phyloP scores from a whole-genome alignment of 192 early-diverging fungal genomes.

The Neocallimastix lanati region DNA sequence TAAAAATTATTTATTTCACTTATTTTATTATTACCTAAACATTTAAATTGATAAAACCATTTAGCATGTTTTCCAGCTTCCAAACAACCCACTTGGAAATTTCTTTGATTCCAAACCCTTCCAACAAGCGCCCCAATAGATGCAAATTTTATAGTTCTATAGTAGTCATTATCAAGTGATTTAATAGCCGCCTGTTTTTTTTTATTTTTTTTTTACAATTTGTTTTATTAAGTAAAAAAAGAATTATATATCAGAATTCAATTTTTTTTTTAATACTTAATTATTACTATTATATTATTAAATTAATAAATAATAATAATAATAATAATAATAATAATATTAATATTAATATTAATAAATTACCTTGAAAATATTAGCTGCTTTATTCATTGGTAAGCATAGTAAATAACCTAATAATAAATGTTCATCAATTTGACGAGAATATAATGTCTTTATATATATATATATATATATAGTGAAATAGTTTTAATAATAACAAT shows the following conservation, averaged over 20 bases:
- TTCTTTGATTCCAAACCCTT: slow-evolving; percentile 43
- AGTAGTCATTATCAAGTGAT: slow-evolving; percentile 16
- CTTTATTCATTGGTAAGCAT: slow-evolving; percentile 9
- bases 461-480: no score
- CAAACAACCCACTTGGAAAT: slow-evolving; percentile 34
- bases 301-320: no score
- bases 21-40: slow-evolving; percentile 29
- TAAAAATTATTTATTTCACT: no score
- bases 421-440: slow-evolving; percentile 16
- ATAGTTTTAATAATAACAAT: no score
- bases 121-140: slow-evolving; percentile 33
- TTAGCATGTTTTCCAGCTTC: slow-evolving; percentile 34
- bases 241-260: no score
- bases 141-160: slow-evolving; percentile 21
- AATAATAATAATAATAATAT: no score
- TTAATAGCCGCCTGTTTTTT: slow-evolving; percentile 13
- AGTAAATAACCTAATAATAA: slow-evolving; percentile 19
- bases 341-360: no score
- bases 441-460: slow-evolving; percentile 17
- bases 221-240: no score
- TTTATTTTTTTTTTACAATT: no score
- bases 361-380: not conserved
- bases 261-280: no score
- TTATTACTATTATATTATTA: no score
- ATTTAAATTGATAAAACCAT: slow-evolving; percentile 46